Base-by-base conservation (phyloP, 768 basidiomycete genomes). In the Daedalea quercina region DNA sequence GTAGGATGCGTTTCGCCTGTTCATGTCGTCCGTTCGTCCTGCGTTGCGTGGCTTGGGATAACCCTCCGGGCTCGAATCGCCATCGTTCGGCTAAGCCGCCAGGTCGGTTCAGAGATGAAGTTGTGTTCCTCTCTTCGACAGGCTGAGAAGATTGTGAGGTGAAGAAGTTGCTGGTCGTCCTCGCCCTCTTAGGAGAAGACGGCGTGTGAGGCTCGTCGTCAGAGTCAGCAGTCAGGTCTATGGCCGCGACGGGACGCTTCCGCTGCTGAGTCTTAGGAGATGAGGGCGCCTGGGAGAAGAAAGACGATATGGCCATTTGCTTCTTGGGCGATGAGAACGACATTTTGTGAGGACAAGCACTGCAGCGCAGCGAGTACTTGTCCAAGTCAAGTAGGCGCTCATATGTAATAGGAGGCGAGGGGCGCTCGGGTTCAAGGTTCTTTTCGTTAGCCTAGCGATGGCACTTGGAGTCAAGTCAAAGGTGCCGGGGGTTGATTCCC, bases 201-300 rank as follows among this genome's bases (percentile, higher is more conserved):
- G 41, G 3, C 6, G 9, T 1, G 9, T 6, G 4, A 9, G 23
- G 26, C 8, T 58, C 57, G 7, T 50, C 53, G 17, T 56, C 60
- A 1, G 60, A 60, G 26, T 75, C 76, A 24, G 61, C 50, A 11
- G 84, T 82, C 56, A 85, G 66, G 69, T 85, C 84, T 51, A 85
- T 78, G 17, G 72, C 71, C 57, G 62, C 51, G 51, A 46, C 37
- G 7, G 64, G 51, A 31, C 74, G 46, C 24, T 51, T 53, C 31
- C 41, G 40, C 43, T 55, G 52, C 28, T 41, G 28, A 15, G 23
- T 24, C 8, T 40, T n/a, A 19, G 60, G 44, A 2, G 54, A 28
- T 9, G 40, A 23, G 15, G 20, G 13, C 23, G 49, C 15, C 52
- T 62, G 61, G 1, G 66, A 60, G 58, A 78, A 78, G 61, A 72